Evolutionary conservation across 352 stramenopile species (phyloP), one percentile per base, ranked within the genome.

Genomic region (Phytophthora fragariae): DNA sequence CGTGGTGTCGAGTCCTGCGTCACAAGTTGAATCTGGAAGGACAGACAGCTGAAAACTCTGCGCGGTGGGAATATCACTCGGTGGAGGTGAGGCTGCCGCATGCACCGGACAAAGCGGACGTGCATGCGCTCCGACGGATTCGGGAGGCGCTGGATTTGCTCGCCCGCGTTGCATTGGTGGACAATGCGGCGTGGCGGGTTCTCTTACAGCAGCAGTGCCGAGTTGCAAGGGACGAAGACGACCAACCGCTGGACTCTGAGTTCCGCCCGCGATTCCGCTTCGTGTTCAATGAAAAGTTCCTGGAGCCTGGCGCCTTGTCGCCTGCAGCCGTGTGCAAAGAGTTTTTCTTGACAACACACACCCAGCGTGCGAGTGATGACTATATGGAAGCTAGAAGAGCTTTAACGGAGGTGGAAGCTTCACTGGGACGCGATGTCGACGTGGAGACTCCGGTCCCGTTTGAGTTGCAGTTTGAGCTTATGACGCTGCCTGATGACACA

Each of bases 121-220:
- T 64, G 12, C 47, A 19, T 2, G 12, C 60, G 33, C 55, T 76
- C 33, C 33, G 50, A 55, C 65, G 64, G 44, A 69, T 77, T 70
- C 63, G 70, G 2, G 79, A 85, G 52, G 79, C 69, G n/a, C 73
- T 85, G 31, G 75, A 83, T 54, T 54, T 85, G 37, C 70, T 85
- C 24, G 60, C 62, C 9, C 60, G 77, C n/a, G 70, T 81, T 6
- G 72, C 73, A 14, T 55, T 57, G n/a, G 27, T 73, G 8, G 75
- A 81, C 39, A 76, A 85, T 52, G 64, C 54, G 5, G 69, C 68
- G 29, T 85, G 72, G 72, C 70, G 68, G 50, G 73, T 54, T 35
- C 55, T 85, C 7, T 62, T 85, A n/a, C 70, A 81, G 46, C 65
- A 85, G 24, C 68, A 75, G 47, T 85, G 75, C 35, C 66, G 73